Percentiles rank a stretch among this genome's conserved stretches.
Conservation (phyloP, 192 early-diverging fungal species). For the Rhizoclosmatium globosum region DNA sequence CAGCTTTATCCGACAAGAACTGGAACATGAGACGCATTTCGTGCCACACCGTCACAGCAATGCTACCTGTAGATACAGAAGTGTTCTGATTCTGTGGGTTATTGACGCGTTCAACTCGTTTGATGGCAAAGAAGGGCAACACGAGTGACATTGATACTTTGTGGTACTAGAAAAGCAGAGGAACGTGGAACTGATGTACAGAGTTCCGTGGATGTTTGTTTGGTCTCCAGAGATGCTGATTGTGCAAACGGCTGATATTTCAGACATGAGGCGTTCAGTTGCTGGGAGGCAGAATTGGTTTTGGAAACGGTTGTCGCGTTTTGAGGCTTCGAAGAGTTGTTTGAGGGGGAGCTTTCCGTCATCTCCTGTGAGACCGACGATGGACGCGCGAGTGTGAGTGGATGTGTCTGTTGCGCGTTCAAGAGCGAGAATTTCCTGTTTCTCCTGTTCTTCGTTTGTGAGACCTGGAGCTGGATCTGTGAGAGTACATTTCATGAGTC, state of each 20-base stretch:
- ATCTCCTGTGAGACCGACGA: slow-evolving; percentile 27
- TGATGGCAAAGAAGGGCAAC: slow-evolving; percentile 89
- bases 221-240: slow-evolving; percentile 57
- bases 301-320: slow-evolving; percentile 80
- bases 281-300: slow-evolving; percentile 79
- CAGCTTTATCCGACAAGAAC: slow-evolving; percentile 69
- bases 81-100: slow-evolving; percentile 31
- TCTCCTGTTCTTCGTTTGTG: slow-evolving; percentile 42
- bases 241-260: slow-evolving; percentile 66
- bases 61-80: slow-evolving; percentile 57
- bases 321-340: slow-evolving; percentile 69
- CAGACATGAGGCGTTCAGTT: slow-evolving; percentile 76
- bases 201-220: slow-evolving; percentile 65
- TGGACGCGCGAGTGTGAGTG: slow-evolving; percentile 19
- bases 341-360: slow-evolving; percentile 48
- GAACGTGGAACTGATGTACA: slow-evolving; percentile 90
- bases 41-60: slow-evolving; percentile 92
- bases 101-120: slow-evolving; percentile 88
- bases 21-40: slow-evolving; percentile 88
- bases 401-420: not conserved
- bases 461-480: slow-evolving; percentile 70
- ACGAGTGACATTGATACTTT: slow-evolving; percentile 77
- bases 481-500: slow-evolving; percentile 83
- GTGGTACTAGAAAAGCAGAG: slow-evolving; percentile 81
- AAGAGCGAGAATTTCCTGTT: slow-evolving; percentile 2